phyloP scores from a whole-genome alignment of 2,329 filamentous ascomycete species.

The Chaetothyriales sp. region DNA sequence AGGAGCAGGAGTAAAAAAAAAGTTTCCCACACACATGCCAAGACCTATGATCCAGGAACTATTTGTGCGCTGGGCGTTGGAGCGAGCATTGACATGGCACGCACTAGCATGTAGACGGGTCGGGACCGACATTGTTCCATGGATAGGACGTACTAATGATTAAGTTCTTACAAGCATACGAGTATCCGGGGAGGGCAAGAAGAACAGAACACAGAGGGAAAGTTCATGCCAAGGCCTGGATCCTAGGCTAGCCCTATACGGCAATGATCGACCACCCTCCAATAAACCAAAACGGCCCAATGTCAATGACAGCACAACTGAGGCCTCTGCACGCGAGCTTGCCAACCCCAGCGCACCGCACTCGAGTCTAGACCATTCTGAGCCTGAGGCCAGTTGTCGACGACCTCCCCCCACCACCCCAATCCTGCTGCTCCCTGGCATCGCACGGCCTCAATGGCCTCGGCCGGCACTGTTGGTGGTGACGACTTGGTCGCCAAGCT shows the following conservation, averaged over 20 bases:
- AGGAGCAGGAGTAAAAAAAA: too few species aligned
- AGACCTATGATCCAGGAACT: too few species aligned
- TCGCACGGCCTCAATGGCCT: slow-evolving; percentile 1
- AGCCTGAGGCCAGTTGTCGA: not conserved
- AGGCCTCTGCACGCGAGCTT: not conserved
- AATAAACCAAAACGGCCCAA: too few species aligned
- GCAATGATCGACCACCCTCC: not conserved
- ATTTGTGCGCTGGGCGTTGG: too few species aligned
- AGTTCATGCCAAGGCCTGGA: not conserved
- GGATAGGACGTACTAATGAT: too few species aligned
- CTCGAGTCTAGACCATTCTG: not conserved
- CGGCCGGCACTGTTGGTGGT: slow-evolving; percentile 3
- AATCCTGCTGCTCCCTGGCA: not conserved
- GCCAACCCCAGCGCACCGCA: not conserved
- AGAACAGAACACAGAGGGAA: too few species aligned
- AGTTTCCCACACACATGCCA: too few species aligned
- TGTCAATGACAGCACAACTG: not conserved
- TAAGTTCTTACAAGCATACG: too few species aligned
- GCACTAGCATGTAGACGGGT: too few species aligned
- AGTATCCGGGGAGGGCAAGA: too few species aligned
- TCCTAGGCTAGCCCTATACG: not conserved
- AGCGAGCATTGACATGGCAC: too few species aligned
- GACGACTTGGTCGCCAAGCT: slow-evolving; percentile 14
- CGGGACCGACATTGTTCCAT: too few species aligned
- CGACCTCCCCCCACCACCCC: not conserved